A percentile compares a stretch with the other conserved stretches of the same genome.
These are phyloP conservation scores for Asterochloris sp. DNA, from an alignment of 139 green algal species.

Conservation along the genomic window DNA sequence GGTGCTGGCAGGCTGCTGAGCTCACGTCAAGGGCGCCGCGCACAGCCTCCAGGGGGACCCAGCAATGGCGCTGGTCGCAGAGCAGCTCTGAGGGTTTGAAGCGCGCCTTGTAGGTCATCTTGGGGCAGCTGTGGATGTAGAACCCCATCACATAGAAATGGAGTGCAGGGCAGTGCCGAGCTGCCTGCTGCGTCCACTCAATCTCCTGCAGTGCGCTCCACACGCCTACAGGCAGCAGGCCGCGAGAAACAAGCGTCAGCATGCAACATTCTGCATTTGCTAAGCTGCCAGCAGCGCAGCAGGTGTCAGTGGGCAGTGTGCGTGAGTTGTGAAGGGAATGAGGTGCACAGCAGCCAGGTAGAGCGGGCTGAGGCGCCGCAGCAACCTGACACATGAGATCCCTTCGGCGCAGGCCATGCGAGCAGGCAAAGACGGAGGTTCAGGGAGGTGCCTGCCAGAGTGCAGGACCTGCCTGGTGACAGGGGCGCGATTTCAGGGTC, in stretches of 20 bases:
- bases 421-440: too few species aligned
- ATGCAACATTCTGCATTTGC: too few species aligned
- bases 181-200: constrained; percentile 62
- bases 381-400: too few species aligned
- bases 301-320: too few species aligned
- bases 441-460: not conserved
- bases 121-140: constrained; percentile 92
- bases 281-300: too few species aligned
- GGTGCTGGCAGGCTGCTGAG: not conserved
- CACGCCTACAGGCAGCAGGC: too few species aligned
- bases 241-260: too few species aligned
- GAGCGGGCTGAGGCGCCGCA: not conserved
- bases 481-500: constrained; percentile 63
- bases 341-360: not conserved
- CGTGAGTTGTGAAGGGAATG: too few species aligned
- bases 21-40: constrained; percentile 17
- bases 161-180: constrained; percentile 40
- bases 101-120: constrained; percentile 86
- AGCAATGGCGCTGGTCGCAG: constrained; percentile 63
- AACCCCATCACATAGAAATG: constrained; percentile 93
- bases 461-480: constrained; percentile 63
- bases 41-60: constrained; percentile 42
- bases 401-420: too few species aligned
- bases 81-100: constrained; percentile 88
- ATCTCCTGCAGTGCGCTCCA: constrained; percentile 74